These are phyloP conservation scores for Tuber indicum DNA, from an alignment of 495 filamentous ascomycete species.

Conservation along the genomic window DNA sequence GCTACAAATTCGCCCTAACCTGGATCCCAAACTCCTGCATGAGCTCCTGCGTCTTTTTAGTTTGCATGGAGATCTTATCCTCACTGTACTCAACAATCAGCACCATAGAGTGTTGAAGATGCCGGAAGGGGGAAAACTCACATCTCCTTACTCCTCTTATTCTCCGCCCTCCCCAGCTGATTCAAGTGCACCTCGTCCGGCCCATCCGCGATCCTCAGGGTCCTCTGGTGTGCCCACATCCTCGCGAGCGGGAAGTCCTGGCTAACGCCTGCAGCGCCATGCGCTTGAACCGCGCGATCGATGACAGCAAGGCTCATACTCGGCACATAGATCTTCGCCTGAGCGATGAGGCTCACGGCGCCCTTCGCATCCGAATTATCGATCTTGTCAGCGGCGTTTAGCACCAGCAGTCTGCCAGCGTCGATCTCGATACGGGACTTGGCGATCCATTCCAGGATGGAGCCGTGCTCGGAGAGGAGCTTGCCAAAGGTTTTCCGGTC, in stretches of 20 bases:
- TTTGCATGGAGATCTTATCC: conserved; percentile 60
- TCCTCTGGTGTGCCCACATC: conserved; percentile 79
- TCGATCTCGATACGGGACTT: conserved; percentile 86
- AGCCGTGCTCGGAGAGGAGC: conserved; percentile 70
- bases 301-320: conserved; percentile 70
- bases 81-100: conserved; percentile 34
- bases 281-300: conserved; percentile 79
- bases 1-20: conserved; percentile 32
- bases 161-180: conserved; percentile 82
- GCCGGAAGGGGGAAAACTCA: conserved; percentile 11
- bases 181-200: conserved; percentile 92
- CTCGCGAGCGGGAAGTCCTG: conserved; percentile 85
- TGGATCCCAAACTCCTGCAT: conserved; percentile 56
- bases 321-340: conserved; percentile 81
- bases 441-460: conserved; percentile 90
- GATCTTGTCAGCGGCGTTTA: conserved; percentile 87
- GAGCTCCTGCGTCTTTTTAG: conserved; percentile 57
- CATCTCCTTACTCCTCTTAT: conserved; percentile 59
- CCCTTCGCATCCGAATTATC: conserved; percentile 72
- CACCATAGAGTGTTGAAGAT: neutral
- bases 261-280: conserved; percentile 76
- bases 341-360: conserved; percentile 74
- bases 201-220: conserved; percentile 78
- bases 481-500: conserved; percentile 80
- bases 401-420: conserved; percentile 72